Conservation (phyloP, 2,329 filamentous ascomycete genomes). For the Diaporthe longicolla region DNA sequence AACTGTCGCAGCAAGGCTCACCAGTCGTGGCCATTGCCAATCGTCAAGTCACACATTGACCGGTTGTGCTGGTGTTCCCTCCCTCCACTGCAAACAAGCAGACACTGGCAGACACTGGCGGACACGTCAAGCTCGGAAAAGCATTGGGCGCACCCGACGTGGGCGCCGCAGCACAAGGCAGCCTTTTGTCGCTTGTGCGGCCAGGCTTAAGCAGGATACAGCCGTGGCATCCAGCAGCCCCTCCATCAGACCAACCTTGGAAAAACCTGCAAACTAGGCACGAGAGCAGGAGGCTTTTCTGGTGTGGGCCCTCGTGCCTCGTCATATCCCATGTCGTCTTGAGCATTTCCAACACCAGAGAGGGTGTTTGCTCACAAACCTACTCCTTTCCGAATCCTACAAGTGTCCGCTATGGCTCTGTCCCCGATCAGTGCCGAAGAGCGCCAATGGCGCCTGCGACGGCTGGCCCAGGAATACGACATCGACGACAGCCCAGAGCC, state of each 20-base stretch:
- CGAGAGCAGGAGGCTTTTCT: background rate
- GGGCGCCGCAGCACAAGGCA: conserved; percentile 15
- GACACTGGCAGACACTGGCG: background rate
- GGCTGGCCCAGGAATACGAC: conserved; percentile 66
- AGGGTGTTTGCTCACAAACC: conserved; percentile 4
- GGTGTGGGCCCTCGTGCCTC: conserved; percentile 5
- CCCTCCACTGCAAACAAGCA: conserved; percentile 21
- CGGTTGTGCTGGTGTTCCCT: conserved; percentile 19
- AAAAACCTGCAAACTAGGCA: background rate
- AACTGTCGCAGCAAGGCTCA: conserved; percentile 17
- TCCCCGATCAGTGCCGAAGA: conserved; percentile 49
- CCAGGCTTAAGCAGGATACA: background rate
- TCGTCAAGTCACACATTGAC: conserved; percentile 12
- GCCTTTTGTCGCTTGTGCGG: conserved; percentile 8
- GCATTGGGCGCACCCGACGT: conserved; percentile 1
- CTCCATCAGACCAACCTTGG: background rate
- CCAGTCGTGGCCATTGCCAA: conserved; percentile 21
- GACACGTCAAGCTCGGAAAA: background rate
- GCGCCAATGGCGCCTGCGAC: conserved; percentile 63
- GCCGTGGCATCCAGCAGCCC: background rate
- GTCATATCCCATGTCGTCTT: conserved; percentile 21
- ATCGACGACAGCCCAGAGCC: conserved; percentile 58
- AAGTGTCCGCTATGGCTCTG: conserved; percentile 34
- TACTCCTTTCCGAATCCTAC: background rate
- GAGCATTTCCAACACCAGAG: conserved; percentile 12